Conservation (phyloP, 2,329 filamentous ascomycete species). For the Chrysosporium queenslandicum region DNA sequence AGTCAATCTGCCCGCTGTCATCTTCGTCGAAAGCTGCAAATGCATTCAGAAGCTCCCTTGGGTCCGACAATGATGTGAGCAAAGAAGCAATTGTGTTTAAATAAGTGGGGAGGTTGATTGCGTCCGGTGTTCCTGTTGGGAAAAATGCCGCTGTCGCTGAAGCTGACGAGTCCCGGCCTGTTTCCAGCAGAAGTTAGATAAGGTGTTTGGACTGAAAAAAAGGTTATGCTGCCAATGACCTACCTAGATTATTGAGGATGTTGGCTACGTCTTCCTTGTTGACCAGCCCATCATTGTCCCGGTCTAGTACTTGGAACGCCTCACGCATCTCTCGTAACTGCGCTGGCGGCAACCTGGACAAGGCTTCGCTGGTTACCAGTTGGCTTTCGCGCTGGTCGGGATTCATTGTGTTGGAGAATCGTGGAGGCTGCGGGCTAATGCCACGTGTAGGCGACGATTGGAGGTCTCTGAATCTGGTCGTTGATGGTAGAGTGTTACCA, state of each 20-base stretch:
- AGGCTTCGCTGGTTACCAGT: slow-evolving; percentile 17
- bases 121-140: slow-evolving; percentile 55
- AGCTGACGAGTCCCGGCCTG: slow-evolving; percentile 63
- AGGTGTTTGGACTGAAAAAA: not conserved
- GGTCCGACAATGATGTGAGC: slow-evolving; percentile 63
- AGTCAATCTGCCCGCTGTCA: slow-evolving; percentile 84
- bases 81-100: slow-evolving; percentile 70
- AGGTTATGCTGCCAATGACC: slow-evolving; percentile 11
- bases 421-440: slow-evolving; percentile 20
- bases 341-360: slow-evolving; percentile 52
- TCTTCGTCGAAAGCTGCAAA: slow-evolving; percentile 94
- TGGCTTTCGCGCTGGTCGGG: slow-evolving; percentile 21
- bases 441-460: slow-evolving; percentile 34
- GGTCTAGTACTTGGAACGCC: slow-evolving; percentile 85
- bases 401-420: not conserved
- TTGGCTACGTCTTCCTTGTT: slow-evolving; percentile 74
- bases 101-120: slow-evolving; percentile 75
- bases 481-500: slow-evolving; percentile 25
- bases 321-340: slow-evolving; percentile 83
- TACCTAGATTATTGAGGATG: slow-evolving; percentile 77
- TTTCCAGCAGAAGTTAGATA: not conserved
- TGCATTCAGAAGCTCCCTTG: slow-evolving; percentile 72
- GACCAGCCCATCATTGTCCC: slow-evolving; percentile 75
- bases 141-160: slow-evolving; percentile 74
- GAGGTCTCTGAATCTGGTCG: slow-evolving; percentile 31